Evolutionary conservation across 805 yeast genomes (phyloP).

Genomic region (Lachancea waltii): DNA sequence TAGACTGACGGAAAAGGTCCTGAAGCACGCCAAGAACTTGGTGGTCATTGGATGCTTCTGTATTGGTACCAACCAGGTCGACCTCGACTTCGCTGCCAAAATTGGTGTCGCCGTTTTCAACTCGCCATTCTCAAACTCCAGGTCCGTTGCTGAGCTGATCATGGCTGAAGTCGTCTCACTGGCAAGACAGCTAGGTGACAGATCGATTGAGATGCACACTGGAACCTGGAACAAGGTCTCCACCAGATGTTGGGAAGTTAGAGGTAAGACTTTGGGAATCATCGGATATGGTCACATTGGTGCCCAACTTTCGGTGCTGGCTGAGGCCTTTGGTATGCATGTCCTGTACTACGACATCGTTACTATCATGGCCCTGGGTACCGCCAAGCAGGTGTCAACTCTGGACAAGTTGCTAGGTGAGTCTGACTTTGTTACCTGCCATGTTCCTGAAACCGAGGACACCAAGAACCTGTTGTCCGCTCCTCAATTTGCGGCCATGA

Average conservation of each 20-base stretch:
- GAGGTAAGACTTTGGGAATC: conserved; percentile 97
- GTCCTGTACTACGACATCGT: conserved; percentile 87
- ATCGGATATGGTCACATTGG: conserved; percentile 99
- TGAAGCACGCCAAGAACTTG: conserved; percentile 82
- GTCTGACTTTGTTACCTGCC: conserved; percentile 87
- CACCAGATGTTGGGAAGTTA: conserved; percentile 95
- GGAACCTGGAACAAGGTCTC: conserved; percentile 98
- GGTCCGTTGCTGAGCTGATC: conserved; percentile 97
- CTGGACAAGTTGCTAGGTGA: conserved; percentile 72
- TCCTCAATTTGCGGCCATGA: conserved; percentile 93
- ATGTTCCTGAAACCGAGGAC: conserved; percentile 91
- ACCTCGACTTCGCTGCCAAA: conserved; percentile 83
- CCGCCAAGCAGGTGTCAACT: conserved; percentile 85
- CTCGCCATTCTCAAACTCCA: conserved; percentile 96
- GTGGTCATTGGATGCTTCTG: conserved; percentile 96
- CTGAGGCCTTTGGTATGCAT: conserved; percentile 97
- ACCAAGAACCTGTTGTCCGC: conserved; percentile 84
- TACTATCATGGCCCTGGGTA: conserved; percentile 95
- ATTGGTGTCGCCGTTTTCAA: conserved; percentile 94
- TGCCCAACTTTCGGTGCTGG: conserved; percentile 90
- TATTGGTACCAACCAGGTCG: conserved; percentile 98
- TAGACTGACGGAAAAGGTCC: conserved; percentile 68
- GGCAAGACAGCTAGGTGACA: conserved; percentile 95
- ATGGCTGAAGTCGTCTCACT: conserved; percentile 89
- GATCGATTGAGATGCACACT: conserved; percentile 91